These are phyloP conservation scores for Daldinia grandis DNA, from an alignment of 495 filamentous ascomycete genomes.

Conservation along the genomic window DNA sequence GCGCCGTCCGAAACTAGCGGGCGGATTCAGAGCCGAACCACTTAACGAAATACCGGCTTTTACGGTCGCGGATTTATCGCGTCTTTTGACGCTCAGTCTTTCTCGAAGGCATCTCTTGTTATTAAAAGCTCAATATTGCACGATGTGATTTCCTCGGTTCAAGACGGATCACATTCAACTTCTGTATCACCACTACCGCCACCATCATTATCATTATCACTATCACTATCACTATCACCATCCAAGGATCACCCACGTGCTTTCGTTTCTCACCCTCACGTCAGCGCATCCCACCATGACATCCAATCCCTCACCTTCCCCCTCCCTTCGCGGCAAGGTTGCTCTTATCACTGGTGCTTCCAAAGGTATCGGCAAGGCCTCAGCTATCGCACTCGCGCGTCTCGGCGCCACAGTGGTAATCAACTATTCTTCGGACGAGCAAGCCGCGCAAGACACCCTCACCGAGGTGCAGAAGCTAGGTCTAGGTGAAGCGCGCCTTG, in stretches of 20 bases:
- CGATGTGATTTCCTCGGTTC: neutral
- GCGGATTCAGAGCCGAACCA: neutral
- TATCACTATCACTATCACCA: neutral
- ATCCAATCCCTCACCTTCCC: neutral
- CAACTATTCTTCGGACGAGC: conserved; percentile 65
- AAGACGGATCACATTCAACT: neutral
- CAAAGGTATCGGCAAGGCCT: conserved; percentile 72
- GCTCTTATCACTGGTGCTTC: conserved; percentile 72
- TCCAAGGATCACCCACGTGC: neutral
- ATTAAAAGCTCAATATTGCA: conserved; percentile 7
- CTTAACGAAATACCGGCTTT: neutral
- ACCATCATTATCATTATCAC: neutral
- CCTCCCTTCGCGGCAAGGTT: conserved; percentile 63
- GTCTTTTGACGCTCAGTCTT: conserved; percentile 9
- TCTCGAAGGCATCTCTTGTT: neutral
- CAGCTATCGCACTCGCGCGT: conserved; percentile 60
- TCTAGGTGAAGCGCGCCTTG: conserved; percentile 58
- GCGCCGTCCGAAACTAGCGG: neutral
- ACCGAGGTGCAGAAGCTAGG: conserved; percentile 55
- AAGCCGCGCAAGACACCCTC: conserved; percentile 65
- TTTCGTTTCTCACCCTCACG: neutral
- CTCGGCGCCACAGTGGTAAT: conserved; percentile 71
- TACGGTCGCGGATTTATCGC: conserved; percentile 26
- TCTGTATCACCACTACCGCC: neutral
- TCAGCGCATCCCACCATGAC: conserved; percentile 14